phyloP scores from a whole-genome alignment of 768 basidiomycete genomes.

The Serendipita vermifera region DNA sequence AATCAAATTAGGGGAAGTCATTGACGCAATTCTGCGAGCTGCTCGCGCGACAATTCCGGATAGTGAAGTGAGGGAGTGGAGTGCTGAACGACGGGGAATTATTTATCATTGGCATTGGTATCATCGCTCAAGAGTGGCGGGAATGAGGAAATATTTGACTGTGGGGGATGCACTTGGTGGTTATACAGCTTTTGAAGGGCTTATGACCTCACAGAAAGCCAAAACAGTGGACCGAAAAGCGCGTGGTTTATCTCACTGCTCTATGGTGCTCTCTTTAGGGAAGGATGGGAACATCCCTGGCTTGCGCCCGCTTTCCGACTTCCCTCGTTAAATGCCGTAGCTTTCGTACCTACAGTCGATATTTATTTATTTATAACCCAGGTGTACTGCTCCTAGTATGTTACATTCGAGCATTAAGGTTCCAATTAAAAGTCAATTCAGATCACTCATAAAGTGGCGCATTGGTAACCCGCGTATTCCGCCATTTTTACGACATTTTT shows the following conservation, averaged over 20 bases:
- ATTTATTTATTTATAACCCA: no score
- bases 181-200: not conserved
- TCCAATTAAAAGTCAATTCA: no score
- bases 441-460: no score
- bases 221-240: not conserved
- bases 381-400: no score
- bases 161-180: not conserved
- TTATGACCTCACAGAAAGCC: not conserved
- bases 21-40: not conserved
- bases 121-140: not conserved
- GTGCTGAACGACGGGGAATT: not conserved
- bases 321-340: not conserved
- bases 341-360: no score
- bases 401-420: no score
- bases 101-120: not conserved
- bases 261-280: not conserved
- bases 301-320: not conserved
- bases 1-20: not conserved
- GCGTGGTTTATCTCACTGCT: not conserved
- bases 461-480: no score
- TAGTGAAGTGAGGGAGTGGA: not conserved
- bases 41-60: not conserved
- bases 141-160: not conserved
- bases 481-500: no score
- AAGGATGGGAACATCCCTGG: not conserved